Base-by-base conservation (phyloP, 768 basidiomycete genomes). In the Tulasnella sp. region DNA sequence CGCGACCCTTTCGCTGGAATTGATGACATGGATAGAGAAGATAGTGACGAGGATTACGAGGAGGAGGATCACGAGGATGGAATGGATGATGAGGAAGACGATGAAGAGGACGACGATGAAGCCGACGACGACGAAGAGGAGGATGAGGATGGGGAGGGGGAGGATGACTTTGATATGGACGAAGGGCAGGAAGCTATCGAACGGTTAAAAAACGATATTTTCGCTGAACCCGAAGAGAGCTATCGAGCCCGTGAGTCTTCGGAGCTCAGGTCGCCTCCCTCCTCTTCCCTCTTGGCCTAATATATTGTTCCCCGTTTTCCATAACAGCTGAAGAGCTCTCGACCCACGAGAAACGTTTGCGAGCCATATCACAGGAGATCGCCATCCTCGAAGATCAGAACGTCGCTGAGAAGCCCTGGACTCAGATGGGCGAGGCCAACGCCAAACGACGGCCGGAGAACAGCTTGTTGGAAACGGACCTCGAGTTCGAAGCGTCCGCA, bases 401-500 rank as follows among this genome's bases (percentile, higher is more conserved):
- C 84, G 90, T 97, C 75, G 92, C 91, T 1, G 88, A 90, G 75
- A 98, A 98, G 85, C 92, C 95, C 80, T 99, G 98, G 98, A 92
- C 92, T 8, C 88, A 98, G 39, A 90, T 94, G 88, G 97, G 98
- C 73, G 97, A 99, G 85, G 94, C 95, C 42, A 90, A 90, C 31
- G 90, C 95, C 8, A 90, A 92, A 56, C 85, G 92, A 62, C 89
- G 98, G 75, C 97, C 98, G 5, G 91, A 95, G 84, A 96, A 99
- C 85, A 93, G 94, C 12, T 87, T 99, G 27, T 88, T 99, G 18
- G 94, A 95, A 84, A 94, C 99, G 84, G 95, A 98, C 85, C 89
- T 99, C 40, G 97, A 98, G 79, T 99, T 96, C 81, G 98, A 99
- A 80, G 92, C 95, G 39, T 90, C 92, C 34, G 90, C 92, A 87